Percentiles rank a stretch among this genome's conserved stretches.
Evolutionary conservation across 2,329 filamentous ascomycete genomes (phyloP).

Genomic region (Nemania sp.): DNA sequence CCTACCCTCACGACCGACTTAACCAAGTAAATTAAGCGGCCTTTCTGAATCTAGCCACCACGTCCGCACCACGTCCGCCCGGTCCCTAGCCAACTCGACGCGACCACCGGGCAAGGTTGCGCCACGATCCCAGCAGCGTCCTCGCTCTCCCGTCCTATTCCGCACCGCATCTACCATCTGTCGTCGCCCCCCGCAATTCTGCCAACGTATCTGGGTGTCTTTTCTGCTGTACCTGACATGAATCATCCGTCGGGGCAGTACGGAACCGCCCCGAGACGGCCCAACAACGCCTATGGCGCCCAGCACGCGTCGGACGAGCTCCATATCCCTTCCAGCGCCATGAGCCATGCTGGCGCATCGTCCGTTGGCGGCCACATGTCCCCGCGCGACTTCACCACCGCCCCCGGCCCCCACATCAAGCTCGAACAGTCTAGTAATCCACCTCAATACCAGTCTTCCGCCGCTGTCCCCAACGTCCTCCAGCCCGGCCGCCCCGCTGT

Average conservation of each 20-base stretch:
- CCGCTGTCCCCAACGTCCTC: conserved; percentile 59
- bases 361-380: conserved; percentile 44
- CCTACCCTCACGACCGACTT: too few species aligned
- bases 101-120: not conserved
- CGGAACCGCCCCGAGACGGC: conserved; percentile 43
- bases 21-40: too few species aligned
- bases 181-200: conserved; percentile 3
- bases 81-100: not conserved
- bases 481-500: conserved; percentile 54
- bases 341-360: conserved; percentile 42
- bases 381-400: conserved; percentile 50
- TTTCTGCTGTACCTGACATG: conserved; percentile 33
- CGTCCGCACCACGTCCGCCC: not conserved
- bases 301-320: conserved; percentile 53
- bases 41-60: not conserved
- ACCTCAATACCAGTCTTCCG: conserved; percentile 47
- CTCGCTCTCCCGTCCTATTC: not conserved
- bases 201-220: conserved; percentile 8
- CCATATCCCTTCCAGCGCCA: conserved; percentile 52
- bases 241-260: conserved; percentile 44
- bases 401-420: conserved; percentile 53
- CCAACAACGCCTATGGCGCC: conserved; percentile 43
- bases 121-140: not conserved
- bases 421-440: conserved; percentile 45
- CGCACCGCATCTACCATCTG: not conserved